Percentiles rank a stretch among this genome's conserved stretches.
phyloP scores from a whole-genome alignment of 352 stramenopile genomes.

The Globisporangium carolinianum region DNA sequence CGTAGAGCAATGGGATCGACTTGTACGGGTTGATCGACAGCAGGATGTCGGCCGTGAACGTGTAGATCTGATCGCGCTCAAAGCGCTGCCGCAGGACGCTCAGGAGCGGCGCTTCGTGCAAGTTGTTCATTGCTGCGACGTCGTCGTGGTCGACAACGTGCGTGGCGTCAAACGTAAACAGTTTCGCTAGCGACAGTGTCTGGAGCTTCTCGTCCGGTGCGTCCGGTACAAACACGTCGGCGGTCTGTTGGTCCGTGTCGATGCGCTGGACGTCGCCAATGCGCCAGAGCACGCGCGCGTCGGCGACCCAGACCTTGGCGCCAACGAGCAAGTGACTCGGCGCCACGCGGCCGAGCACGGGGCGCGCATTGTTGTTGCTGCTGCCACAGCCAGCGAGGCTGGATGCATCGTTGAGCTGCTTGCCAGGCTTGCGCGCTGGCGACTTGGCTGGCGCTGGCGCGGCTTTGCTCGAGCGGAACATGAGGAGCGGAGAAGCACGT shows the following conservation, averaged over 20 bases:
- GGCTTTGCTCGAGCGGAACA: conserved; percentile 13
- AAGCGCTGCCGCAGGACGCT: conserved; percentile 77
- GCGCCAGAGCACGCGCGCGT: conserved; percentile 72
- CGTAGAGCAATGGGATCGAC: conserved; percentile 75
- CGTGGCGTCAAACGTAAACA: conserved; percentile 77
- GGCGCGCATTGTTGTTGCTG: conserved; percentile 3
- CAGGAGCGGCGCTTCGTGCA: conserved; percentile 84
- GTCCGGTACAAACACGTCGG: conserved; percentile 53
- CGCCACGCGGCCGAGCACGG: conserved; percentile 40
- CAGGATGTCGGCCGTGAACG: conserved; percentile 80
- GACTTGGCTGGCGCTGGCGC: conserved; percentile 9
- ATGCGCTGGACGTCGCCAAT: conserved; percentile 66
- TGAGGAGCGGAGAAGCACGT: background rate
- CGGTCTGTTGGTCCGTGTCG: conserved; percentile 33
- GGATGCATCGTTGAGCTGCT: conserved; percentile 8
- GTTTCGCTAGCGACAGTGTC: conserved; percentile 37
- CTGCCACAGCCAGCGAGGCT: conserved; percentile 1
- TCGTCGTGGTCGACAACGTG: conserved; percentile 83
- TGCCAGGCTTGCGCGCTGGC: conserved; percentile 6
- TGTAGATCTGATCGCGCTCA: conserved; percentile 77
- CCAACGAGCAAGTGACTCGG: conserved; percentile 38
- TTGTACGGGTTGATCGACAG: conserved; percentile 87
- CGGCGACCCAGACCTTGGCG: conserved; percentile 70
- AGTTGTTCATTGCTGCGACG: conserved; percentile 86
- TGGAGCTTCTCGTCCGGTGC: conserved; percentile 54